Percentiles rank a stretch among this genome's conserved stretches.
Conservation (phyloP, 164 flowering plant genomes). For the Liriodendron chinense region DNA sequence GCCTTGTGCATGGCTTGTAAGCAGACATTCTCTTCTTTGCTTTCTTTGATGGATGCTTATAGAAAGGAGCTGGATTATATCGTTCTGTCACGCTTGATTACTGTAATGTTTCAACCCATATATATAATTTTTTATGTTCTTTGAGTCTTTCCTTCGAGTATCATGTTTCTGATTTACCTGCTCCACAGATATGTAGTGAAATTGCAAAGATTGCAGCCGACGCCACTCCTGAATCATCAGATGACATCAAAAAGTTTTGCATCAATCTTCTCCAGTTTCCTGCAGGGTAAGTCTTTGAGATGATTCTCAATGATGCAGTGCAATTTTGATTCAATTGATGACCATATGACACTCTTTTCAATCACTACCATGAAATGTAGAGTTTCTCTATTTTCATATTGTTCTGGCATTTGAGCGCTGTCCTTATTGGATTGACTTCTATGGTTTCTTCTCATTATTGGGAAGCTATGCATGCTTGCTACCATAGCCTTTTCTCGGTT, state of each 20-base stretch:
- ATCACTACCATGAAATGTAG: neutral
- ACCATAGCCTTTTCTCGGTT: too few species aligned
- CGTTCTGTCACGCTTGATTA: conserved; percentile 73
- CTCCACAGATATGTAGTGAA: conserved; percentile 61
- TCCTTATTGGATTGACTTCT: neutral
- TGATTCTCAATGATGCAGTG: too few species aligned
- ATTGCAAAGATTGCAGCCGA: conserved; percentile 70
- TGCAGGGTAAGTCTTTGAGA: conserved; percentile 59
- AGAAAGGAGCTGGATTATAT: conserved; percentile 81
- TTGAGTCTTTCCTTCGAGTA: neutral
- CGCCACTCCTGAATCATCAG: conserved; percentile 62
- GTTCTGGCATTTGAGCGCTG: neutral
- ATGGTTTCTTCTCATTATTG: too few species aligned
- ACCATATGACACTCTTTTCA: too few species aligned
- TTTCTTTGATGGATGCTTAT: conserved; percentile 79
- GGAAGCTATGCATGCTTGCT: too few species aligned
- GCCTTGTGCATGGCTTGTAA: conserved; percentile 83
- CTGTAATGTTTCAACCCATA: conserved; percentile 40
- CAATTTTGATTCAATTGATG: too few species aligned
- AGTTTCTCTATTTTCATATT: neutral
- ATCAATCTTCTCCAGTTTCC: conserved; percentile 65
- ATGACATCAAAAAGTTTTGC: conserved; percentile 51
- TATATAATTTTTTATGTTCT: neutral
- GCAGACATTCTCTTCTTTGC: conserved; percentile 69
- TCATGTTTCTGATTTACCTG: neutral